These are phyloP conservation scores for Boletus rex-veris DNA, from an alignment of 768 basidiomycete genomes.

Conservation along the genomic window DNA sequence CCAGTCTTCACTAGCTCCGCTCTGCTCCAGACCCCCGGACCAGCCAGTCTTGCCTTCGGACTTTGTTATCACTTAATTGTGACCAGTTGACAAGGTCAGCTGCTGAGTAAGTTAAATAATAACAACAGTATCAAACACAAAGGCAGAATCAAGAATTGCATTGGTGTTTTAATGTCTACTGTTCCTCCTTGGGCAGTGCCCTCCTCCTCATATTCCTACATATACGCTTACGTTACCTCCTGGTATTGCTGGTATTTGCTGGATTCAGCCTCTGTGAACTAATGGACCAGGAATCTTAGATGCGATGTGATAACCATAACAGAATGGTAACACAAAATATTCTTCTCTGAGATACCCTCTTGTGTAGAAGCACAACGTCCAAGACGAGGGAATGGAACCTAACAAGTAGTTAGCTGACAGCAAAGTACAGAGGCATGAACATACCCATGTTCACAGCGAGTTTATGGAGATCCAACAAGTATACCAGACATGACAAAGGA, in stretches of 20 bases:
- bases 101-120: constrained; percentile 17
- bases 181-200: constrained; percentile 53
- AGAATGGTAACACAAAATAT: constrained; percentile 22
- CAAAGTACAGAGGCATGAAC: too few relatives aligned
- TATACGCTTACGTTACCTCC: constrained; percentile 78
- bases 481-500: too few relatives aligned
- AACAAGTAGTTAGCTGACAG: too few relatives aligned
- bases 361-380: constrained; percentile 62
- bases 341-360: constrained; percentile 98
- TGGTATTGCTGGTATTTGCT: constrained; percentile 99
- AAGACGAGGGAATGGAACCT: too few relatives aligned
- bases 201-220: constrained; percentile 74
- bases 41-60: too few relatives aligned
- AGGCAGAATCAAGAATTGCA: constrained; percentile 18
- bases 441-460: too few relatives aligned
- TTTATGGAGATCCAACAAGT: too few relatives aligned
- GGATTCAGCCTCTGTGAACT: constrained; percentile 97
- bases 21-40: too few relatives aligned
- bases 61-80: too few relatives aligned
- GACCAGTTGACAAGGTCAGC: too few relatives aligned
- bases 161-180: constrained; percentile 29
- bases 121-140: constrained; percentile 27
- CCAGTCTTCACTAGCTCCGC: too few relatives aligned
- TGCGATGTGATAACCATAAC: background rate
- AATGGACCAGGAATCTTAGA: background rate